Evolutionary conservation across 140 eudicot species (phyloP), one percentile per base, ranked within the genome.

Genomic region (Oenanthe javanica): DNA sequence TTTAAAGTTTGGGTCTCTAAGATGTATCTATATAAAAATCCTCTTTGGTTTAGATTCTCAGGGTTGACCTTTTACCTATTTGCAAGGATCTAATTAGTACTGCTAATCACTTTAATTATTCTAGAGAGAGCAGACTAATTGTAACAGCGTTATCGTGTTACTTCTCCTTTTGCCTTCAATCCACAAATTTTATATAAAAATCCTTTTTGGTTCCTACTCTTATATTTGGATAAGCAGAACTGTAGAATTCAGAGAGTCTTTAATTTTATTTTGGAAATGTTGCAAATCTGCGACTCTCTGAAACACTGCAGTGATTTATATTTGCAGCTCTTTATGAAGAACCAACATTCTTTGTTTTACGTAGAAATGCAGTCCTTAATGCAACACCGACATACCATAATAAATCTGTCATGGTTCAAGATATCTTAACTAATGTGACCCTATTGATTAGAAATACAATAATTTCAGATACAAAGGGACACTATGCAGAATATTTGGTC

Each of bases 1-100:
- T 85, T 92, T 82, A 91, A 74, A 77, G 48, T 80, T 27, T 4
- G 82, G 85, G 81, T 86, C 81, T 81, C 66, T 19, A 57, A 42
- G 45, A 42, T 31, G 36, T 31, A 31, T 31, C 36, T 31, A 31
- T 31, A 31, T 31, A 31, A 31, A 31, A 31, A 31, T 31, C 36
- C 36, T 54, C 52, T 54, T 66, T 81, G 82, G 76, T 79, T 79
- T 77, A 80, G 85, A 84, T 86, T 86, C 31, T 6, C 67, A n/a
- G 31, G 7, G 23, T 21, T n/a, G 4, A n/a, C 31, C 67, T 2
- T n/a, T n/a, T 59, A 7, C 27, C 67, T 31, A 8, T n/a, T 59
- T 59, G 13, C 31, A 59, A 6, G 67, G 27, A 59, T 51, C 25
- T 18, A 55, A 55, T 4, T 55, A 55, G 63, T 18, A 55, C 36